Base-by-base conservation (phyloP, 2,329 filamentous ascomycete genomes). In the Ophiostoma australiae region DNA sequence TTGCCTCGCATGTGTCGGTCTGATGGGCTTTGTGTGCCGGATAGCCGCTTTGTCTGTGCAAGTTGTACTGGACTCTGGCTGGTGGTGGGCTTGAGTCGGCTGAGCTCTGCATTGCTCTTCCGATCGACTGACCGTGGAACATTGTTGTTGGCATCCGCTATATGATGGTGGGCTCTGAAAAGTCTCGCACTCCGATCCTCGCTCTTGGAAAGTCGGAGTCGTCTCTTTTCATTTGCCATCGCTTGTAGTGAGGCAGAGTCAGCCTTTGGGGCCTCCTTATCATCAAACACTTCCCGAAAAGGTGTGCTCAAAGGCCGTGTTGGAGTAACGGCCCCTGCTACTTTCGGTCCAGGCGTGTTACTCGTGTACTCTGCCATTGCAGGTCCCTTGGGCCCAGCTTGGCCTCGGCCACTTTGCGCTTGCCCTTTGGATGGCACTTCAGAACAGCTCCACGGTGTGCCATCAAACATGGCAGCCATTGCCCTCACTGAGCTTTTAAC, bases 401-500 rank as follows among this genome's bases (percentile, higher is more conserved):
- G 61, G 8, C 7, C 11, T 23, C 63, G 63, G 33, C 8, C 20
- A 39, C 8, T 66, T 35, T 37, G 63, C 5, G 20, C 7, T 20
- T 37, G 44, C n/a, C 20, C 33, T 11, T 66, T 10, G 3, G 67
- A 17, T 17, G 69, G 4, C 44, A 44, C 8, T 1, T 61, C 71
- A 1, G 69, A 39, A 0, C 71, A 65, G 5, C 55, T 66, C 41
- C 73, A 70, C 15, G 74, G 75, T 6, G 77, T 78, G 58, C 75
- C 80, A 73, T 87, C 83, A 75, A 86, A 86, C 75, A 82, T 80
- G 48, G 84, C 84, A 4, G 84, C 81, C 79, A 87, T 85, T 1
- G 83, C 83, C 74, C 78, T 84, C 15, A 86, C 84, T 3, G 73
- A 69, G 31, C 73, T 72, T n/a, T 27, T 44, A 1, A 15, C 23